Percentiles rank a stretch among this genome's conserved stretches.
Evolutionary conservation across 1,284 basidiomycete genomes (phyloP).

Genomic region (Pascua guehoae): DNA sequence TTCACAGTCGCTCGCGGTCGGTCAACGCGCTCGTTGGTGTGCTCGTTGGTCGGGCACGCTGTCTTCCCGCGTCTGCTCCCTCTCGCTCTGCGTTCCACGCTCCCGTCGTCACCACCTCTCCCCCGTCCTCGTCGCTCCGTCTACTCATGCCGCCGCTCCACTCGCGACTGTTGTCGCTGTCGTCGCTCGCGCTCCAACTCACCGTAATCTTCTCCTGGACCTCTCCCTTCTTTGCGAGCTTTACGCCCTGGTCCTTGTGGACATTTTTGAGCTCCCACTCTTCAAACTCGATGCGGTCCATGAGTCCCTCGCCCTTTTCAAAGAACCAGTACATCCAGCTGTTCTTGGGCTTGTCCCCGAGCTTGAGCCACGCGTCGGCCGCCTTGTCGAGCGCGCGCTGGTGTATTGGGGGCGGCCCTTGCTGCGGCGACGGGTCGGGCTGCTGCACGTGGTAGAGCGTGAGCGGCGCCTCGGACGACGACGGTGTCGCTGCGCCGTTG

Average conservation of each 20-base stretch:
- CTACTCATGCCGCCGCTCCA: not conserved
- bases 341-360: slow-evolving; percentile 38
- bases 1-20: too few relatives aligned
- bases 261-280: slow-evolving; percentile 46
- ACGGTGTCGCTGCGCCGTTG: slow-evolving; percentile 1
- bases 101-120: too few relatives aligned
- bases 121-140: too few relatives aligned
- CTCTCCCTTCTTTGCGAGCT: slow-evolving; percentile 31
- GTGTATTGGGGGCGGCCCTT: slow-evolving; percentile 11
- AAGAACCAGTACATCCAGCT: slow-evolving; percentile 46
- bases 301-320: slow-evolving; percentile 45
- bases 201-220: slow-evolving; percentile 29
- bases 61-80: too few relatives aligned
- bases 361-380: slow-evolving; percentile 40
- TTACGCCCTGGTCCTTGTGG: slow-evolving; percentile 36
- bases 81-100: too few relatives aligned
- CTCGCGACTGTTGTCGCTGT: not conserved
- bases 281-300: slow-evolving; percentile 49
- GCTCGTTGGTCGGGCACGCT: too few relatives aligned
- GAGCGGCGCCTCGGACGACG: slow-evolving; percentile 9
- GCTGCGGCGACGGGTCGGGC: slow-evolving; percentile 4
- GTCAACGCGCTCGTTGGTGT: too few relatives aligned
- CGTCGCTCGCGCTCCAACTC: slow-evolving; percentile 9
- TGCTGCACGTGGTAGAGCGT: slow-evolving; percentile 24
- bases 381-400: slow-evolving; percentile 35